Conservation (phyloP, 116 monocot species). For the Trichopus zeylanicus region DNA sequence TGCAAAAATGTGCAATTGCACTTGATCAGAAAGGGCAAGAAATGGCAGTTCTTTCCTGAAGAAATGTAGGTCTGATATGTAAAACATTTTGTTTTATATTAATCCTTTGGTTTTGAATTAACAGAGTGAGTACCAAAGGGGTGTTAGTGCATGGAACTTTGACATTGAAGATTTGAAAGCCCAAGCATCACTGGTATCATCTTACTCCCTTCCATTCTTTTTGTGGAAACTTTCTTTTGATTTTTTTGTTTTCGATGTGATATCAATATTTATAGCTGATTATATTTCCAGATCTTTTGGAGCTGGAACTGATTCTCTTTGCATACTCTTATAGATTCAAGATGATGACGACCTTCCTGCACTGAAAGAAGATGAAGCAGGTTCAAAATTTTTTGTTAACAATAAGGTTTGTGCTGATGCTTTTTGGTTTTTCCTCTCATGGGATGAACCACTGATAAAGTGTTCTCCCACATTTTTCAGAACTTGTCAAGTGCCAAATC, state of each 20-base stretch:
- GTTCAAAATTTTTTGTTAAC: conserved; percentile 17
- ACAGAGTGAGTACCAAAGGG: conserved; percentile 95
- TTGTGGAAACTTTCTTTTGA: background rate
- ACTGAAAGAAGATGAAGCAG: conserved; percentile 61
- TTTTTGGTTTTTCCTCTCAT: background rate
- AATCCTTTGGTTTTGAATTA: background rate
- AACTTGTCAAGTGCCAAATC: conserved; percentile 36
- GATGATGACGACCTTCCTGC: conserved; percentile 74
- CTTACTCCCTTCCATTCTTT: background rate
- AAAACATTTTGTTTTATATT: background rate
- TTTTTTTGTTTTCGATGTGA: background rate
- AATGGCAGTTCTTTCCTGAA: background rate
- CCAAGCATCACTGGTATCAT: conserved; percentile 87
- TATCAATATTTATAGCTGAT: background rate
- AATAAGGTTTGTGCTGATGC: conserved; percentile 31
- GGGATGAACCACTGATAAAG: background rate
- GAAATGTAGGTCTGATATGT: background rate
- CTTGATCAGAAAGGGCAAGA: background rate
- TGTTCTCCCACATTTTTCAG: conserved; percentile 16
- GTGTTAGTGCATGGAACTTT: conserved; percentile 99
- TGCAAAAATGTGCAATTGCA: background rate
- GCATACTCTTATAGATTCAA: conserved; percentile 48
- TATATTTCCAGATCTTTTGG: background rate
- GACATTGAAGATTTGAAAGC: conserved; percentile 92
- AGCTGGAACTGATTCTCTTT: background rate